Percentiles rank a stretch among this genome's conserved stretches.
These are phyloP conservation scores for Jasminum sambac DNA, from an alignment of 257 asterid species.

Conservation along the genomic window DNA sequence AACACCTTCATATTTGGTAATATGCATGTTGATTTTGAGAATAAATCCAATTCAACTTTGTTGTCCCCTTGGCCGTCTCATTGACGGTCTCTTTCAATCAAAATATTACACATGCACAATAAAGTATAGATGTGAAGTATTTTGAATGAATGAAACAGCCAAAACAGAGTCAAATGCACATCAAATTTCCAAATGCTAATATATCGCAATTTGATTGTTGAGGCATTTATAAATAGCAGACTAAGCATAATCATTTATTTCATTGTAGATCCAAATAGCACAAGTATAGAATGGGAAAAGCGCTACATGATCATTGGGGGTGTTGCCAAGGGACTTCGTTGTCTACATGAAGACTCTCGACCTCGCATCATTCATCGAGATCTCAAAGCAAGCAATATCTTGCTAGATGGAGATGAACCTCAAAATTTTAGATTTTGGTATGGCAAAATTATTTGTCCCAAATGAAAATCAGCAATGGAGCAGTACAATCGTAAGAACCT, in stretches of 20 bases:
- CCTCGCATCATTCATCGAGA: constrained; percentile 49
- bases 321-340: constrained; percentile 42
- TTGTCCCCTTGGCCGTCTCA: too few species aligned
- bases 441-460: constrained; percentile 41
- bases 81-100: too few species aligned
- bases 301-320: constrained; percentile 50
- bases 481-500: constrained; percentile 45
- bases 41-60: too few species aligned
- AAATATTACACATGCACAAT: too few species aligned
- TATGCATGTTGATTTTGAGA: too few species aligned
- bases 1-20: constrained; percentile 40
- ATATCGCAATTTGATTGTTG: too few species aligned
- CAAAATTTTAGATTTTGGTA: constrained; percentile 59
- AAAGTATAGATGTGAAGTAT: too few species aligned
- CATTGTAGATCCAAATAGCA: constrained; percentile 9
- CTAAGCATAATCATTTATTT: too few species aligned
- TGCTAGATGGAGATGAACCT: constrained; percentile 50
- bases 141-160: too few species aligned
- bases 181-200: too few species aligned
- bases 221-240: too few species aligned
- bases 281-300: constrained; percentile 25
- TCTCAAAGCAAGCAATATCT: constrained; percentile 42
- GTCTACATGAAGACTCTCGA: constrained; percentile 51
- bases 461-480: constrained; percentile 46
- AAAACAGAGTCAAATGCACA: too few species aligned